Percentiles rank a stretch among this genome's conserved stretches.
Evolutionary conservation across 148 eudicot genomes (phyloP).

Genomic region (Simmondsia chinensis): DNA sequence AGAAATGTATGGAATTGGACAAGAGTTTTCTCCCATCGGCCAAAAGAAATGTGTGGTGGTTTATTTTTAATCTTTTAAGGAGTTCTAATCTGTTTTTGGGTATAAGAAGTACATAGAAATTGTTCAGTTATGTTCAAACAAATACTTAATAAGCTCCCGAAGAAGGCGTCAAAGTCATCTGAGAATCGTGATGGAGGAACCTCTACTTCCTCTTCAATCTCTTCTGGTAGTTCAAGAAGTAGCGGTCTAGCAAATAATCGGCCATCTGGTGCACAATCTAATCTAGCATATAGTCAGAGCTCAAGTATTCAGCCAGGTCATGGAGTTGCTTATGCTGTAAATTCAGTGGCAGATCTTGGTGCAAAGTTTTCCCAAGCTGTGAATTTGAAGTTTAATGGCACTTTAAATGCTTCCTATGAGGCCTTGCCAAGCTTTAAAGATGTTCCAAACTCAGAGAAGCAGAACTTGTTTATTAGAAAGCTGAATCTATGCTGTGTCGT

Average conservation of each 20-base stretch:
- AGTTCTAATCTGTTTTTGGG: not conserved
- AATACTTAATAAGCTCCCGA: not conserved
- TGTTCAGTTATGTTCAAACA: conserved; percentile 3
- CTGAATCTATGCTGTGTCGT: conserved; percentile 2
- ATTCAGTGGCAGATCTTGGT: not conserved
- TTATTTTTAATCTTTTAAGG: too few relatives aligned
- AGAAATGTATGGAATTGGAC: too few relatives aligned
- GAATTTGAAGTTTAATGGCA: conserved; percentile 3
- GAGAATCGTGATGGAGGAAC: conserved; percentile 4
- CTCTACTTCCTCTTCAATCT: not conserved
- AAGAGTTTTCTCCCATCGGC: too few relatives aligned
- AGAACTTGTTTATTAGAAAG: conserved; percentile 5
- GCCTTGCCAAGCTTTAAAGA: conserved; percentile 4
- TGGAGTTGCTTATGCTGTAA: not conserved
- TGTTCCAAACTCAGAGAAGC: conserved; percentile 3
- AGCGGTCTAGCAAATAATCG: not conserved
- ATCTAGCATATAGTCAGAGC: too few relatives aligned
- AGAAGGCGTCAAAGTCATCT: conserved; percentile 5
- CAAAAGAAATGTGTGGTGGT: too few relatives aligned
- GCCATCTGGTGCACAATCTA: too few relatives aligned
- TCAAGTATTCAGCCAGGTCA: not conserved
- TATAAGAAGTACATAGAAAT: not conserved
- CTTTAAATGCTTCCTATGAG: not conserved
- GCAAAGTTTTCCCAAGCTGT: not conserved
- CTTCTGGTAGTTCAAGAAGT: not conserved